Conservation (phyloP, 2,329 filamentous ascomycete species). For the Penicillium glabrum region DNA sequence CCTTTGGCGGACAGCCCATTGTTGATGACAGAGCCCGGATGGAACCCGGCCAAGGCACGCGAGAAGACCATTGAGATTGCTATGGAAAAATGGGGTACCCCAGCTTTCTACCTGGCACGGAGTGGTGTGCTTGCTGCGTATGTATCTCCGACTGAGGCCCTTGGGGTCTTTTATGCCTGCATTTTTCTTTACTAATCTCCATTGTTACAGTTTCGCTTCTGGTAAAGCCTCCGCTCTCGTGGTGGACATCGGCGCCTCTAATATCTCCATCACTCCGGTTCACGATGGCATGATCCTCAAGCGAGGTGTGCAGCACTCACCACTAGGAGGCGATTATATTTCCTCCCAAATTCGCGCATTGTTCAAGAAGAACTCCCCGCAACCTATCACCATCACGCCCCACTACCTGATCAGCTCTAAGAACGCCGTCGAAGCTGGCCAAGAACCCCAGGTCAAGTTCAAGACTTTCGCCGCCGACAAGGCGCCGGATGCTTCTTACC, state of each 20-base stretch:
- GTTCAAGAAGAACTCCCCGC: constrained; percentile 66
- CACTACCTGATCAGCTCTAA: constrained; percentile 89
- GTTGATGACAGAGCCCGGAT: constrained; percentile 89
- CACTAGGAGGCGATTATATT: constrained; percentile 84
- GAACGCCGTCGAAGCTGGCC: constrained; percentile 80
- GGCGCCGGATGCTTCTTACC: constrained; percentile 68
- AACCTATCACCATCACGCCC: constrained; percentile 73
- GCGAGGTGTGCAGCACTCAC: constrained; percentile 82
- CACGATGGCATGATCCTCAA: constrained; percentile 94
- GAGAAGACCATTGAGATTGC: constrained; percentile 95
- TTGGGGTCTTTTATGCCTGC: not conserved
- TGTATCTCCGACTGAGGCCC: constrained; percentile 24
- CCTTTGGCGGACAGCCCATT: constrained; percentile 85
- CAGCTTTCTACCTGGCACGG: constrained; percentile 89
- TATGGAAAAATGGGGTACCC: constrained; percentile 95
- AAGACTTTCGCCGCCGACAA: constrained; percentile 64
- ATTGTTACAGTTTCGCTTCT: constrained; percentile 65
- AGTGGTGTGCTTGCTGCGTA: constrained; percentile 82
- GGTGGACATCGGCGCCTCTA: constrained; percentile 85
- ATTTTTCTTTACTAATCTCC: not conserved
- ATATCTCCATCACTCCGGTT: constrained; percentile 84
- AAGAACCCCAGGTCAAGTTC: constrained; percentile 73
- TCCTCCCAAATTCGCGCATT: constrained; percentile 83
- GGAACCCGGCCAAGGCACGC: constrained; percentile 83
- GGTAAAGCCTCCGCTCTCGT: constrained; percentile 93